phyloP scores from a whole-genome alignment of 169 alveolate genomes.

The Plasmodium gallinaceum region DNA sequence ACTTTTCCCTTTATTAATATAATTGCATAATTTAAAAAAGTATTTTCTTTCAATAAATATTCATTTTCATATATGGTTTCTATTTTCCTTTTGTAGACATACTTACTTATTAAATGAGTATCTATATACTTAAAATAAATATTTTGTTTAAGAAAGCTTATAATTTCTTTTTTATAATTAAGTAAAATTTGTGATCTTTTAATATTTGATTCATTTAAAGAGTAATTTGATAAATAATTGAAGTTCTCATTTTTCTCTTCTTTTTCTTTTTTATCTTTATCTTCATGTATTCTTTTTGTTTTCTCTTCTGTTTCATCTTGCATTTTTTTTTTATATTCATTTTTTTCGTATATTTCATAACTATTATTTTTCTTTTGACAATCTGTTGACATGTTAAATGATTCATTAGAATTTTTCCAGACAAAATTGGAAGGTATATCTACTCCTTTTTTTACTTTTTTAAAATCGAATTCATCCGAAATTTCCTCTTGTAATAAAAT shows the following conservation, averaged over 20 bases:
- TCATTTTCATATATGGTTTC: slow-evolving; percentile 28
- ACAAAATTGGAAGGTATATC: slow-evolving; percentile 55
- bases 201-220: background rate
- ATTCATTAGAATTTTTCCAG: slow-evolving; percentile 64
- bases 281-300: background rate
- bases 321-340: background rate
- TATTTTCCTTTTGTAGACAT: slow-evolving; percentile 34
- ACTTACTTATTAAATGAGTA: slow-evolving; percentile 34
- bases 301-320: background rate
- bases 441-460: slow-evolving; percentile 23
- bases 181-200: background rate
- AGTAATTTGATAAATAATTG: background rate
- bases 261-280: background rate
- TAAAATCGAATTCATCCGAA: slow-evolving; percentile 67
- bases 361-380: background rate
- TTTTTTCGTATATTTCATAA: background rate
- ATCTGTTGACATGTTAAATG: background rate
- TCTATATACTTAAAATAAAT: slow-evolving; percentile 66
- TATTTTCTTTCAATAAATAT: slow-evolving; percentile 46
- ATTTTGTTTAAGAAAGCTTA: slow-evolving; percentile 39
- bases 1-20: slow-evolving; percentile 59
- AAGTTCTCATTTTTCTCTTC: background rate
- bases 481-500: slow-evolving; percentile 67
- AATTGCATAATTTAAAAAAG: slow-evolving; percentile 64
- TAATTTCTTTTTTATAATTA: slow-evolving; percentile 29